Percentiles rank a stretch among this genome's conserved stretches.
Evolutionary conservation across 345 rosid genomes (phyloP).

Genomic region (Linum tenue): DNA sequence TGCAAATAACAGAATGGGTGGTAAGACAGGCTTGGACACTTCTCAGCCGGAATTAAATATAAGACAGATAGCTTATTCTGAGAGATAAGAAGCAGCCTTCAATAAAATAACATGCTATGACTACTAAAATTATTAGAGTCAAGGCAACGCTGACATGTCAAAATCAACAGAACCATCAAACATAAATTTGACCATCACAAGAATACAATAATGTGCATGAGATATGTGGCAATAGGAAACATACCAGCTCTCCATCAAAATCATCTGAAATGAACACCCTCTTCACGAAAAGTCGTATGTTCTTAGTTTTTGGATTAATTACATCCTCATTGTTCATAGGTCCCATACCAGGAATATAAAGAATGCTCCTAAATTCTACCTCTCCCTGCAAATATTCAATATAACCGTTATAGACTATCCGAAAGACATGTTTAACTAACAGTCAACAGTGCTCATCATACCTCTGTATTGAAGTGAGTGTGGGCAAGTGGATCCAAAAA

Average conservation of each 20-base stretch:
- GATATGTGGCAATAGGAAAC: constrained; percentile 10
- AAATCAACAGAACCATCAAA: not conserved
- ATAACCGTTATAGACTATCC: constrained; percentile 5
- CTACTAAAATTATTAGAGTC: not conserved
- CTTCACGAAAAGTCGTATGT: constrained; percentile 80
- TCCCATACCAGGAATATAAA: constrained; percentile 94
- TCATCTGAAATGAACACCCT: constrained; percentile 99
- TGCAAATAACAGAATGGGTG: constrained; percentile 19
- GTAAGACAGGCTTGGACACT: not conserved
- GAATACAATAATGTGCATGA: not conserved
- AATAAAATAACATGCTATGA: no score
- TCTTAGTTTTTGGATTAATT: constrained; percentile 80
- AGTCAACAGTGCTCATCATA: constrained; percentile 10
- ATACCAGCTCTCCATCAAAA: constrained; percentile 98
- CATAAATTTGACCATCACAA: not conserved
- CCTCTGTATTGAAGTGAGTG: constrained; percentile 92
- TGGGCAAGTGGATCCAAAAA: constrained; percentile 85
- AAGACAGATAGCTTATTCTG: not conserved
- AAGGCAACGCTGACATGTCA: not conserved
- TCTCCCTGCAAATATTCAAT: constrained; percentile 55
- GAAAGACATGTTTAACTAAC: not conserved
- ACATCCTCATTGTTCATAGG: constrained; percentile 72
- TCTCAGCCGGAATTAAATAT: not conserved
- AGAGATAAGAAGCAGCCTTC: no score
- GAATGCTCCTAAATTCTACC: constrained; percentile 91